phyloP scores from a whole-genome alignment of 345 rosid species.

The Eucalyptus melliodora region DNA sequence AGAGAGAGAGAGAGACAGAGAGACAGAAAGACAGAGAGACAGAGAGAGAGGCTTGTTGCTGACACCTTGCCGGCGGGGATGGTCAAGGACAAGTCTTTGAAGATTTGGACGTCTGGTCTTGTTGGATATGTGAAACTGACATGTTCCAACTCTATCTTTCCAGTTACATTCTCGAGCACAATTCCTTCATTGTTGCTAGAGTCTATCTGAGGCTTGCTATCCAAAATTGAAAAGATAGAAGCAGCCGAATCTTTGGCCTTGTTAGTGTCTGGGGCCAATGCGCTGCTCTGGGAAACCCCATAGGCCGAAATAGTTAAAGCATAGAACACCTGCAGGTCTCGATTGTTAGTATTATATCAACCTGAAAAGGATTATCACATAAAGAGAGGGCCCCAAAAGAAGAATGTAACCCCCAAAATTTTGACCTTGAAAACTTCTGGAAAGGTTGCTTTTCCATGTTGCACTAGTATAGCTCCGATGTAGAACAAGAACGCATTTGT shows the following conservation, averaged over 20 bases:
- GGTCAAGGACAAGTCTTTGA: constrained; percentile 40
- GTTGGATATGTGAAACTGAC: constrained; percentile 68
- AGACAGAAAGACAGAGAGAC: background rate
- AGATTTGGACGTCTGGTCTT: constrained; percentile 63
- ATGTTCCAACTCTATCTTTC: constrained; percentile 49
- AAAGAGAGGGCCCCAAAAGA: background rate
- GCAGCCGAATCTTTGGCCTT: constrained; percentile 78
- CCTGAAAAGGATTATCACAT: background rate
- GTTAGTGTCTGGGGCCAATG: constrained; percentile 49
- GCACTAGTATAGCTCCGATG: constrained; percentile 36
- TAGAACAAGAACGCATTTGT: constrained; percentile 43
- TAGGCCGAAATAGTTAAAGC: constrained; percentile 63
- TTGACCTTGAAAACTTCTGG: constrained; percentile 66
- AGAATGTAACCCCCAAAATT: background rate
- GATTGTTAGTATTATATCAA: background rate
- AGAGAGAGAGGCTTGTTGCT: background rate
- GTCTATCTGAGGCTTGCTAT: constrained; percentile 57
- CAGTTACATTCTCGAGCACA: constrained; percentile 27
- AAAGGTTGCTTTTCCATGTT: constrained; percentile 49
- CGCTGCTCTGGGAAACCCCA: constrained; percentile 64
- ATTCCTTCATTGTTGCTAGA: constrained; percentile 53
- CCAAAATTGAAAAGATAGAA: constrained; percentile 66
- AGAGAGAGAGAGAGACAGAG: background rate
- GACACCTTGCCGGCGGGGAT: constrained; percentile 82
- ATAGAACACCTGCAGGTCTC: constrained; percentile 31